phyloP scores from a whole-genome alignment of 192 early-diverging fungal species.

The Mortierella claussenii region DNA sequence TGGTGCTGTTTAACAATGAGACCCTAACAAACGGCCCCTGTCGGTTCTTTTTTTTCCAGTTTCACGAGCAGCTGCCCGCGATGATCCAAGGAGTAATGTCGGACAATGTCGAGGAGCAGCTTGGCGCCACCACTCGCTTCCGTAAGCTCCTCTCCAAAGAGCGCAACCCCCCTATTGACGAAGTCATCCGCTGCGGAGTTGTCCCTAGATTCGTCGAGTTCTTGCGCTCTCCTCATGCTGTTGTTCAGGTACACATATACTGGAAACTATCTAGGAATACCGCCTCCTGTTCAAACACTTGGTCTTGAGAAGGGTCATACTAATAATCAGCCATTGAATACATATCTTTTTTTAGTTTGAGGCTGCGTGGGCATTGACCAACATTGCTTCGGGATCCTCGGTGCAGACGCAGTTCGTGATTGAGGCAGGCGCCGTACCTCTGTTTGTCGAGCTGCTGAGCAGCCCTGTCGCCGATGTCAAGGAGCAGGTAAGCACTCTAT shows the following conservation, averaged over 20 bases:
- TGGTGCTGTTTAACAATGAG: no score
- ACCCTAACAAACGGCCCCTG: no score
- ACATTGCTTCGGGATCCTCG: conserved; percentile 97
- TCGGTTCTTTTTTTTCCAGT: conserved; percentile 49
- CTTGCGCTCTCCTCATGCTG: conserved; percentile 81
- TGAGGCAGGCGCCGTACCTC: conserved; percentile 89
- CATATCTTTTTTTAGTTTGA: conserved; percentile 79
- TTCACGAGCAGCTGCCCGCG: conserved; percentile 79
- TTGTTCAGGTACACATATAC: conserved; percentile 78
- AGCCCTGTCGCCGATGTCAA: conserved; percentile 88
- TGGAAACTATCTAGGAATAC: not conserved
- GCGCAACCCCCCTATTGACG: conserved; percentile 95
- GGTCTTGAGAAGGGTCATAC: not conserved
- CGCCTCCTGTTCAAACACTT: not conserved
- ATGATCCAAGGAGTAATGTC: conserved; percentile 88
- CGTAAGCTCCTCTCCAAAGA: conserved; percentile 95
- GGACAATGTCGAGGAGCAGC: conserved; percentile 80
- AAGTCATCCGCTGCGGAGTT: conserved; percentile 93
- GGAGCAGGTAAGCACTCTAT: conserved; percentile 87
- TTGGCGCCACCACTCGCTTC: conserved; percentile 87
- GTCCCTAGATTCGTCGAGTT: conserved; percentile 97
- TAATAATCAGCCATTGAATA: not conserved
- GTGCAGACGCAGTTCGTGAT: conserved; percentile 95
- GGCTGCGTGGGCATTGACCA: conserved; percentile 98
- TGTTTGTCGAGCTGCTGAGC: conserved; percentile 90